Percentiles rank a stretch among this genome's conserved stretches.
Evolutionary conservation across 495 filamentous ascomycete species (phyloP).

Genomic region (Rostrohypoxylon terebratum): DNA sequence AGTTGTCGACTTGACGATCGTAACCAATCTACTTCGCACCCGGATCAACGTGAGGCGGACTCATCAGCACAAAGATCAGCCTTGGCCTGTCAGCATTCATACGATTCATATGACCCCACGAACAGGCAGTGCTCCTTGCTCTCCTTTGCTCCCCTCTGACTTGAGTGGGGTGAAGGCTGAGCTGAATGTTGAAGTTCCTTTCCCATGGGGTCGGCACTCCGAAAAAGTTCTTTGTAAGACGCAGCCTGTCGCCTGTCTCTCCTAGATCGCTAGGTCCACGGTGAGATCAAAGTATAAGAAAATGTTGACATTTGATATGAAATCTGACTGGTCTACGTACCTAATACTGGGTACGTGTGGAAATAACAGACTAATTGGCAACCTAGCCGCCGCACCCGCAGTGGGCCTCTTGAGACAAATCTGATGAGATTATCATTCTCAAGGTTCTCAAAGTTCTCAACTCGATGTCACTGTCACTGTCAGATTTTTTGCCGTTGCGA

Average conservation of each 20-base stretch:
- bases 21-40: slow-evolving; percentile 29
- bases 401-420: slow-evolving; percentile 14
- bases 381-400: slow-evolving; percentile 39
- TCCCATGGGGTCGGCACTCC: slow-evolving; percentile 44
- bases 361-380: slow-evolving; percentile 35
- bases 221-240: slow-evolving; percentile 38
- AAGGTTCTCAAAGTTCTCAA: slow-evolving; percentile 1
- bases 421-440: slow-evolving; percentile 7
- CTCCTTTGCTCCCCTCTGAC: slow-evolving; percentile 1
- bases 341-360: not conserved
- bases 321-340: slow-evolving; percentile 23
- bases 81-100: slow-evolving; percentile 42
- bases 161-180: slow-evolving; percentile 41
- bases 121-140: slow-evolving; percentile 18
- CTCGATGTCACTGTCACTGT: slow-evolving; percentile 11
- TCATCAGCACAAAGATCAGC: slow-evolving; percentile 37
- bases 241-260: not conserved
- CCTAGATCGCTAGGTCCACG: not conserved
- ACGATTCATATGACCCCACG: slow-evolving; percentile 43
- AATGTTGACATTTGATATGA: slow-evolving; percentile 13
- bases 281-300: slow-evolving; percentile 30
- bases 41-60: slow-evolving; percentile 43
- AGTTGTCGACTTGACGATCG: slow-evolving; percentile 21
- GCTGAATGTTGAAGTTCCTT: slow-evolving; percentile 35
- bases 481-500: slow-evolving; percentile 21